Evolutionary conservation across 73 alveolate genomes (phyloP).

Genomic region (Paramecium sonneborni): DNA sequence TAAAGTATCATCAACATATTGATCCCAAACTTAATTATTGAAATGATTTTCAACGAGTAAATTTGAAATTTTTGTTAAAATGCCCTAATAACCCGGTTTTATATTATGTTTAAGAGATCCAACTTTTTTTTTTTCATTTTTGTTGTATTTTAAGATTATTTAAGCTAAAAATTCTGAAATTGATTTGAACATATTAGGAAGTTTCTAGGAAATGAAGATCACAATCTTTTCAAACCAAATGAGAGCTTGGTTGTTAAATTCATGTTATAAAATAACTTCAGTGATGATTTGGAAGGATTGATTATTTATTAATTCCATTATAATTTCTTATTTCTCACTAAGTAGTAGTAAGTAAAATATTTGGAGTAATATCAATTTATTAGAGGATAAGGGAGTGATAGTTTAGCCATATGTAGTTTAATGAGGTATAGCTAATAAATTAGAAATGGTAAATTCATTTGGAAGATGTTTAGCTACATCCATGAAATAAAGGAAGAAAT

Average conservation of each 20-base stretch:
- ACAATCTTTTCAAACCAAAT: constrained; percentile 19
- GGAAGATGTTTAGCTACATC: constrained; percentile 30
- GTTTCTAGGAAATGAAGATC: not conserved
- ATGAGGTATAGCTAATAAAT: not conserved
- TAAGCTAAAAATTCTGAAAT: not conserved
- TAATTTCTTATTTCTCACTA: not conserved
- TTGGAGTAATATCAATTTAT: not conserved
- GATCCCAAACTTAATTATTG: not conserved
- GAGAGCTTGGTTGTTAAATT: not conserved
- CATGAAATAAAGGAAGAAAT: not conserved
- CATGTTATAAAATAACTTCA: not conserved
- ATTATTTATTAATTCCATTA: not conserved
- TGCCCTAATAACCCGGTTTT: constrained; percentile 21
- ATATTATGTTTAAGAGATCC: not conserved
- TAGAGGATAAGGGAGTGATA: not conserved
- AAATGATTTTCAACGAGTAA: not conserved
- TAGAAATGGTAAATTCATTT: not conserved
- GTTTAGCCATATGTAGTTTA: not conserved
- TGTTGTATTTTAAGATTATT: not conserved
- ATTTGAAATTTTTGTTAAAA: not conserved
- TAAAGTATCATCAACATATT: not conserved
- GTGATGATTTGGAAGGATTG: not conserved
- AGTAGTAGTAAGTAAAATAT: not conserved
- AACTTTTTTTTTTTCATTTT: constrained; percentile 1
- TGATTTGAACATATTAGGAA: not conserved